Percentiles rank a stretch among this genome's conserved stretches.
Conservation (phyloP, 2,329 filamentous ascomycete species). For the Phaeophleospora eucalypticola region DNA sequence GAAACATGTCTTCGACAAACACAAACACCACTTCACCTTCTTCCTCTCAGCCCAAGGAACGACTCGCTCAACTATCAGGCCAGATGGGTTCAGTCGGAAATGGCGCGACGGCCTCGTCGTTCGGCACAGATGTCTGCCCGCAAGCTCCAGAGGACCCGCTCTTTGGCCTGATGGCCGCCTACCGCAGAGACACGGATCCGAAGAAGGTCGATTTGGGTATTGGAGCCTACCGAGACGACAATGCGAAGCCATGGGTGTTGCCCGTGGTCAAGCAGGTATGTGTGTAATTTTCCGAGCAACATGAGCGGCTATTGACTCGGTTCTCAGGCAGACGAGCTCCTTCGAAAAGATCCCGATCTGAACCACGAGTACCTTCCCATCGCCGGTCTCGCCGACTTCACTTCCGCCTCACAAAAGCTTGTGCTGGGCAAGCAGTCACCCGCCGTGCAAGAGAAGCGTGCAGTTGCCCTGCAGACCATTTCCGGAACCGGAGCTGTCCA, state of each 20-base stretch:
- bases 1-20: not conserved
- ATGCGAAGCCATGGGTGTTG: conserved; percentile 94
- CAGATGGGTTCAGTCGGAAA: conserved; percentile 22
- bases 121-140: conserved; percentile 26
- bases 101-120: conserved; percentile 19
- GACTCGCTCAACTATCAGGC: conserved; percentile 27
- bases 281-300: conserved; percentile 1
- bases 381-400: conserved; percentile 80
- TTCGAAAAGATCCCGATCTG: conserved; percentile 80
- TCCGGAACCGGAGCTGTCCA: conserved; percentile 96
- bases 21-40: not conserved
- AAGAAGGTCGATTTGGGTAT: conserved; percentile 94
- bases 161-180: conserved; percentile 88
- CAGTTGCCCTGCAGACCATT: conserved; percentile 83
- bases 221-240: conserved; percentile 91
- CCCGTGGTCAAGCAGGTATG: conserved; percentile 93
- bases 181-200: conserved; percentile 67
- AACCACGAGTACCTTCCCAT: conserved; percentile 99
- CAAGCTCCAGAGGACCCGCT: conserved; percentile 85
- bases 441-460: conserved; percentile 78
- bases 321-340: conserved; percentile 77
- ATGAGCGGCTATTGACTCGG: not conserved
- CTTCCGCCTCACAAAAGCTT: conserved; percentile 82
- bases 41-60: conserved; percentile 5
- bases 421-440: conserved; percentile 76